Evolutionary conservation across 257 asterid species (phyloP).

Genomic region (Hygrophila difformis): DNA sequence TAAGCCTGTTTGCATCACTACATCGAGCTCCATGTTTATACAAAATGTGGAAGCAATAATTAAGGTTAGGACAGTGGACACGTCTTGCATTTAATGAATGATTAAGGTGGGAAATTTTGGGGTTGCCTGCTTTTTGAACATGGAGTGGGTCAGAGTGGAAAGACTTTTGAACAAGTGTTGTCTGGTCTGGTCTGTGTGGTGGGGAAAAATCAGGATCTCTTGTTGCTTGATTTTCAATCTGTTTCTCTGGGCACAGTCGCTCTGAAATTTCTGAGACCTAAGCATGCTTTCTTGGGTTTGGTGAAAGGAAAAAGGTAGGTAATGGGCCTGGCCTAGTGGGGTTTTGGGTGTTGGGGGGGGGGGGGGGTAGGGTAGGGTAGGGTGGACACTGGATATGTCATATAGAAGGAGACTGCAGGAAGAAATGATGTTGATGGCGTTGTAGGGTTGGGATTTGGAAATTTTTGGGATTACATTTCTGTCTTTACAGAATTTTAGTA

Average conservation of each 20-base stretch:
- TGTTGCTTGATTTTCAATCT: conserved; percentile 26
- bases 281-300: conserved; percentile 14
- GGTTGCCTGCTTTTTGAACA: neutral
- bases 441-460: conserved; percentile 7
- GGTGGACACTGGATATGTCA: too few relatives aligned
- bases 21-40: neutral
- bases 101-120: conserved; percentile 10
- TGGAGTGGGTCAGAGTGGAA: conserved; percentile 14
- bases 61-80: conserved; percentile 8
- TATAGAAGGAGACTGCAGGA: neutral
- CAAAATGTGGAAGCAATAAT: conserved; percentile 9
- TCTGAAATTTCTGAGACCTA: conserved; percentile 15
- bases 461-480: neutral
- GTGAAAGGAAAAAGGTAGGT: conserved; percentile 15
- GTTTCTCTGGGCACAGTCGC: too few relatives aligned
- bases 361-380: too few relatives aligned
- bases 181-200: conserved; percentile 11
- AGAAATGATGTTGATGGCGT: neutral
- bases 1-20: too few relatives aligned
- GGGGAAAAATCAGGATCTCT: neutral
- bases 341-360: neutral
- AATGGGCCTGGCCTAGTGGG: neutral
- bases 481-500: too few relatives aligned
- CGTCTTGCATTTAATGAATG: conserved; percentile 4
- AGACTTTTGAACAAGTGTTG: conserved; percentile 29